Evolutionary conservation across 805 yeast species (phyloP), one percentile per base, ranked within the genome.

Genomic region (Wickerhamomyces pijperi): DNA sequence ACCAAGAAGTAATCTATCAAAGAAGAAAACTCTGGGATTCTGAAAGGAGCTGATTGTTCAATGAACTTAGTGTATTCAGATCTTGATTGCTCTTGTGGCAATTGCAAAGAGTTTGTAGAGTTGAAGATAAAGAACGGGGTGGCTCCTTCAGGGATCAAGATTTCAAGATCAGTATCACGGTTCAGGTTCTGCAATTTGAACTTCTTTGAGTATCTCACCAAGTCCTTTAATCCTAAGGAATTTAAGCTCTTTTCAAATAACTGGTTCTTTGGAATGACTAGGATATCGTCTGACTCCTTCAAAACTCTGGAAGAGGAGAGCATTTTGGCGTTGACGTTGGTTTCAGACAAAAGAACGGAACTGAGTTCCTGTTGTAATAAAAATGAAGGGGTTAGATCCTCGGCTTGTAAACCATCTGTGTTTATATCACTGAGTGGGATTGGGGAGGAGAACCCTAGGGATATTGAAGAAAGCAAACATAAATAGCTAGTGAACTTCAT

Each of bases 61-160:
- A 65, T 33, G 43, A 61, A 55, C 2, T 47, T 41, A 5, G 57
- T 47, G 37, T 57, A 48, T 8, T 50, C 48, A 34, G 35, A 29
- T 23, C 39, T 38, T 14, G 48, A 32, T 33, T 39, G 39, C 16
- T 39, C 29, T 34, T 40, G 42, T 28, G 53, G 48, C 33, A 41
- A 32, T 13, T 35, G 32, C 14, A 48, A 36, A 0, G 46, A 36
- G 21, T 48, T 49, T 3, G 55, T 47, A 5, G 63, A 52, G 41
- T 67, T 65, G 53, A 67, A 66, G 13, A 69, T 32, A 44, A 69
- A 66, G 33, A 65, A 46, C 2, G 58, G 61, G 19, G 52, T 53
- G 7, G 64, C 51, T 18, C 49, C 54, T 23, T 53, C 45, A 0
- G 74, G 73, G 3, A 68, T 40, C 17, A 48, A 47, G 11, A 59